These are phyloP conservation scores for Ambispora gerdemannii DNA, from an alignment of 192 early-diverging fungal genomes.

Conservation along the genomic window DNA sequence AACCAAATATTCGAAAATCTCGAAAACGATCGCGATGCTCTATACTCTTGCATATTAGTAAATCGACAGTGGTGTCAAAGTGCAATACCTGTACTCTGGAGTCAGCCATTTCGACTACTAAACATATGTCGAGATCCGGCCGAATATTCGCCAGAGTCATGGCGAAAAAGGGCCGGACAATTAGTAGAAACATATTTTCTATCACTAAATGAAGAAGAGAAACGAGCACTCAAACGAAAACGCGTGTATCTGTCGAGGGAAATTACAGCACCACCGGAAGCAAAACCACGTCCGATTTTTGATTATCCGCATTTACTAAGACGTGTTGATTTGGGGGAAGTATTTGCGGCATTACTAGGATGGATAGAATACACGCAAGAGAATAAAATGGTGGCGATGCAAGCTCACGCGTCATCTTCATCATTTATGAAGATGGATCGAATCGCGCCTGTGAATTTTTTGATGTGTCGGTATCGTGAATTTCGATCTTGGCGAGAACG, in stretches of 20 bases:
- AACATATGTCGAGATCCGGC: neutral
- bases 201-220: neutral
- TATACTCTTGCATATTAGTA: neutral
- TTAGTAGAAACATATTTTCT: neutral
- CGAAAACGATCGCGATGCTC: neutral
- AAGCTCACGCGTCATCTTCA: no score
- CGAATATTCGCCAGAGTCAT: neutral
- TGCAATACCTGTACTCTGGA: neutral
- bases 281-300: neutral
- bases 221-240: neutral
- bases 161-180: neutral
- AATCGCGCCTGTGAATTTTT: no score
- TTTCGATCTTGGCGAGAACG: neutral
- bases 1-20: neutral
- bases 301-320: neutral
- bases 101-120: neutral
- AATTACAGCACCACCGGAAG: neutral
- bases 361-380: neutral
- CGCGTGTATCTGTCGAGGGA: neutral
- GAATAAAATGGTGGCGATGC: neutral
- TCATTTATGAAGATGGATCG: no score
- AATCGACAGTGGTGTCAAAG: slow-evolving; percentile 4
- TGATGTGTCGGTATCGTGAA: neutral
- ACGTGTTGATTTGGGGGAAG: neutral
- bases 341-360: neutral